Base-by-base conservation (phyloP, 1,139 yeast genomes). In the Pichia sp. region DNA sequence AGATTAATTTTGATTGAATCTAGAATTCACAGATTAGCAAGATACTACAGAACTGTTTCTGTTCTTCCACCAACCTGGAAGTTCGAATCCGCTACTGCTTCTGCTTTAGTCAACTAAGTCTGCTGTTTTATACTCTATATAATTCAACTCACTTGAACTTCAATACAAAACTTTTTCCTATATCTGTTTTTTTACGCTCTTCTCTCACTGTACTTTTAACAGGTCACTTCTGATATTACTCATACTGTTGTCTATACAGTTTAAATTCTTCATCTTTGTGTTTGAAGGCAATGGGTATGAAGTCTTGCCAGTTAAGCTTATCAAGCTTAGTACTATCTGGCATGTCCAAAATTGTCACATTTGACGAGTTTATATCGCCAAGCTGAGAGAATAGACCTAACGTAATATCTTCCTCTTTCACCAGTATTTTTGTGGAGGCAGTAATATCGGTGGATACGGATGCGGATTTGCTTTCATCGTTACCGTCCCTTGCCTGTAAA, bases 1-100 rank as follows among this genome's bases (percentile, higher is more conserved):
- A 87, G 99, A 83, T 86, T 91, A 67, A 91, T 91, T 91, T 83
- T 91, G 73, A 87, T 93, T 68, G 99, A 91, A 77, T 88, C 97
- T 53, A 87, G 98, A 86, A 91, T 91, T 77, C 99, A 91, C 94
- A 91, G 99, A 83, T 85, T 91, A 70, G 95, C 98, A 60, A 86
- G 99, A 80, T 91, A 91, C 93, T 91, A 91, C 95, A 88, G 96
- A 86, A 85, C 96, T 62, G 94, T 86, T 61, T 77, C 94, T 66
- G 97, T 91, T 64, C 83, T 91, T 66, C 97, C 98, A 63, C 97
- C 98, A 68, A 87, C 84, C 91, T 91, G 97, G 97, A 91, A 91
- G 79, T 91, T 83, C 94, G 98, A 91, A 77, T 88, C 98, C 58
- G 94, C 98, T 67, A 93, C 98, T 66, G 99, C 99, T 66, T 91